Base-by-base conservation (phyloP, 1,284 basidiomycete species). In the Athelia psychrophila region DNA sequence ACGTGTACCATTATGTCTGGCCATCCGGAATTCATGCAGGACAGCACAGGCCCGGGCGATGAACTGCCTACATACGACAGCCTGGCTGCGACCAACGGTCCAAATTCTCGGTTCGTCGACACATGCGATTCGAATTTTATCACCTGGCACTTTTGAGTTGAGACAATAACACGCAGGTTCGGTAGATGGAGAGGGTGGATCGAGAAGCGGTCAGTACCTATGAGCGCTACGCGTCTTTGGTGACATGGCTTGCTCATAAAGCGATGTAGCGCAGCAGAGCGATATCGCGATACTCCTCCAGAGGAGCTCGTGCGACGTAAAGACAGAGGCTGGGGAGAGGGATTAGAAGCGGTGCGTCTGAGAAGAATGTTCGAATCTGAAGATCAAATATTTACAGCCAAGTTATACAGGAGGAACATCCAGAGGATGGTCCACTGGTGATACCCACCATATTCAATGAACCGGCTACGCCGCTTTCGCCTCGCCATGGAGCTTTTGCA, bases 121-220 rank as follows among this genome's bases (percentile, higher is more conserved):
- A 30, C 13, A 30, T 30, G 13, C 27, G 27, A 30, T 18, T 35
- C 6, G n/a, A 35, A 24, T 42, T 33, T 25, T 22, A 35, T 32
- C 36, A 23, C 25, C 19, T 46, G 30, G 20, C 27, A 22, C 36
- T 36, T 44, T 55, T 30, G 53, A 32, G 27, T 22, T 24, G 18
- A 32, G 32, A 25, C 42, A 30, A 36, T 53, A 57, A 49, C 51
- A 25, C 36, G 30, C 58, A 89, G 88, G 61, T 91, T 92, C 60
- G 89, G 90, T 35, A 76, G 89, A 54, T 92, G 89, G 89, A 80
- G 77, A 63, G 80, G 83, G 18, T 92, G 89, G 89, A 87, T 92
- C 54, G 89, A 92, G 72, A 92, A 92, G 67, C 78, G 88, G 89
- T 86, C 56, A 51, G 69, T 54, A 3, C 35, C n/a, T 25, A 44